phyloP scores from a whole-genome alignment of 495 filamentous ascomycete genomes.

The Daldinia concentrica region DNA sequence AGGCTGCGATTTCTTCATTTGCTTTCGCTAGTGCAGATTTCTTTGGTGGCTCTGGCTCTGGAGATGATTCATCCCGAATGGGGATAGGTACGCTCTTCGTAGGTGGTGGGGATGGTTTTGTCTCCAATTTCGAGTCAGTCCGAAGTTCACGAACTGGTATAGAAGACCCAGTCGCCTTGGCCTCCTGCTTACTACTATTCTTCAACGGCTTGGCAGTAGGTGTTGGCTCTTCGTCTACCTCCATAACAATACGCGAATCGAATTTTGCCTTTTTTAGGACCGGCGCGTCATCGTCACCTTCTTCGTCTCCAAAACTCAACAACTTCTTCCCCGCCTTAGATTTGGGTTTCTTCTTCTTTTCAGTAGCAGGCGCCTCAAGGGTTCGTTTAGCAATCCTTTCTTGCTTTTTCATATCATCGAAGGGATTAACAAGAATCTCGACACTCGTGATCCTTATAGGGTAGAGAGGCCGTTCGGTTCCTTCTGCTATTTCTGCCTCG shows the following conservation, averaged over 20 bases:
- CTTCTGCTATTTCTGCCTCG: conserved; percentile 81
- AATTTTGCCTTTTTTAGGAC: conserved; percentile 90
- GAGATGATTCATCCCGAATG: conserved; percentile 49
- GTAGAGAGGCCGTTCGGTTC: conserved; percentile 86
- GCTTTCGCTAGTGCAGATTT: conserved; percentile 78
- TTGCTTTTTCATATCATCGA: conserved; percentile 84
- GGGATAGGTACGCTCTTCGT: conserved; percentile 35
- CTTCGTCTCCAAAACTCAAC: conserved; percentile 90
- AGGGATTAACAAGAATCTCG: conserved; percentile 90
- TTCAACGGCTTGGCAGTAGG: conserved; percentile 43
- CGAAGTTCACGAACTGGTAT: conserved; percentile 41
- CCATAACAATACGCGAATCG: conserved; percentile 82
- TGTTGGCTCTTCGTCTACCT: conserved; percentile 52
- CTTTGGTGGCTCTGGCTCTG: conserved; percentile 58
- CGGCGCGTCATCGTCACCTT: conserved; percentile 72
- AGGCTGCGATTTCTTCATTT: conserved; percentile 88
- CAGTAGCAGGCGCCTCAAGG: conserved; percentile 49
- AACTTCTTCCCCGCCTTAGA: conserved; percentile 79
- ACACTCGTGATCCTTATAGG: conserved; percentile 79
- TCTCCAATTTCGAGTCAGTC: conserved; percentile 19
- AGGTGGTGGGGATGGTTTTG: conserved; percentile 37
- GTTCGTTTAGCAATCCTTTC: conserved; percentile 58
- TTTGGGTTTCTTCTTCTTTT: conserved; percentile 78
- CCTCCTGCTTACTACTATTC: conserved; percentile 40
- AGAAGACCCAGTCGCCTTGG: conserved; percentile 45